These are phyloP conservation scores for Sugiyamaella floridensis DNA, from an alignment of 805 yeast species.

Conservation along the genomic window DNA sequence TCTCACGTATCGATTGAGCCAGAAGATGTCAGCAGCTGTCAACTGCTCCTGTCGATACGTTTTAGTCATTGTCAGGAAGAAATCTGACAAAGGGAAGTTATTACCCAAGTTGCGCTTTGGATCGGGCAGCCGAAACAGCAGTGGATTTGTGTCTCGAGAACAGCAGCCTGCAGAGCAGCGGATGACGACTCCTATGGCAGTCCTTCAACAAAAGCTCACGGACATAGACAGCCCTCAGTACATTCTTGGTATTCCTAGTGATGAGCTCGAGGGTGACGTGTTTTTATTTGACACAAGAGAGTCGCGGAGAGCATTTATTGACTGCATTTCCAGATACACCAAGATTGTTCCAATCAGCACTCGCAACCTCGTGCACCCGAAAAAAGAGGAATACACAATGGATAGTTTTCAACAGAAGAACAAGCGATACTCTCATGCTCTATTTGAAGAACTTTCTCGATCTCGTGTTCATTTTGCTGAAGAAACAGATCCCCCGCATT, in stretches of 20 bases:
- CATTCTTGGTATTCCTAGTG: conserved; percentile 1
- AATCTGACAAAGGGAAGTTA: background rate
- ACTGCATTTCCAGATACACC: background rate
- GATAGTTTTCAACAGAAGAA: background rate
- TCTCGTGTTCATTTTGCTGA: conserved; percentile 2
- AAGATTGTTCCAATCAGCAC: background rate
- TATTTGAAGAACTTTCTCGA: conserved; percentile 4
- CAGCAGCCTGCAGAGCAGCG: background rate
- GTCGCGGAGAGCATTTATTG: background rate
- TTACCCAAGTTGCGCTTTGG: background rate
- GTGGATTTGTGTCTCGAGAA: background rate
- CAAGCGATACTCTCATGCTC: conserved; percentile 4
- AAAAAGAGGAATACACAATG: background rate
- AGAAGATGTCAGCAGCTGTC: background rate
- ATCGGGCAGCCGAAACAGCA: background rate
- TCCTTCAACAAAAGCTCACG: background rate
- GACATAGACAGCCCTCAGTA: background rate
- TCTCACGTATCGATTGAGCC: background rate
- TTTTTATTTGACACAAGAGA: conserved; percentile 4
- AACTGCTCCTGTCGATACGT: background rate
- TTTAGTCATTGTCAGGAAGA: background rate
- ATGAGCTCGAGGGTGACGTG: conserved; percentile 1
- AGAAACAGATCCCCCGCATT: background rate
- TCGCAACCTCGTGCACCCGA: background rate
- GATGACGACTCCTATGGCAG: background rate